phyloP scores from a whole-genome alignment of 305 asterid species.

The Lippia alba region DNA sequence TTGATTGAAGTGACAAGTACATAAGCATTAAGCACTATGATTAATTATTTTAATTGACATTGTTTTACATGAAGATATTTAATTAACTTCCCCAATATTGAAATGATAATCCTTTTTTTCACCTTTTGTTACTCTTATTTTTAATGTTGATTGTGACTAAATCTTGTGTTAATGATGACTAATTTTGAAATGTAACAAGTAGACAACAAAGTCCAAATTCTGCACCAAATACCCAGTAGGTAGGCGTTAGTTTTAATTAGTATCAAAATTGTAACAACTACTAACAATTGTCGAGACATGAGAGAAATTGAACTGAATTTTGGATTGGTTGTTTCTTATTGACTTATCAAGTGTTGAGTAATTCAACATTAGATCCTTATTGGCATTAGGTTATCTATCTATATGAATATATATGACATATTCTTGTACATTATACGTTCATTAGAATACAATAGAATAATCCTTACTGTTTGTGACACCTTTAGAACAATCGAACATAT shows the following conservation, averaged over 20 bases:
- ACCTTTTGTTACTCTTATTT: background rate
- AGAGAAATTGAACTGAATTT: background rate
- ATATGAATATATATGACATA: too few species aligned
- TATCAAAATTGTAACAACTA: conserved; percentile 15
- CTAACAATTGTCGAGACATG: background rate
- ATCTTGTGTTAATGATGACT: conserved; percentile 3
- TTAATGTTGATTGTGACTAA: conserved; percentile 13
- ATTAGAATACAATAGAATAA: too few species aligned
- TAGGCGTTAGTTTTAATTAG: conserved; percentile 16
- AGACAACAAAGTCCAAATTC: conserved; percentile 35
- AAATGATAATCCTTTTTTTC: background rate
- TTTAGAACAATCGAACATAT: too few species aligned
- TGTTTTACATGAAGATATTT: background rate
- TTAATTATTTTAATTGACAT: background rate
- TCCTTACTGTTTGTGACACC: too few species aligned
- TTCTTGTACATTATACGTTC: too few species aligned
- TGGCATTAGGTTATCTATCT: too few species aligned
- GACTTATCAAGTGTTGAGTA: conserved; percentile 2
- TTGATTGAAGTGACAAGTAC: conserved; percentile 4
- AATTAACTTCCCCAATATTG: background rate
- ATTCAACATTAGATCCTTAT: conserved; percentile 10
- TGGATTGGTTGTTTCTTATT: background rate
- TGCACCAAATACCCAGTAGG: conserved; percentile 30
- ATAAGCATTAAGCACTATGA: background rate
- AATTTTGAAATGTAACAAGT: conserved; percentile 4